A percentile compares a stretch with the other conserved stretches of the same genome.
Evolutionary conservation across 768 basidiomycete species (phyloP).

Genomic region (Rhodotorula babjevae): DNA sequence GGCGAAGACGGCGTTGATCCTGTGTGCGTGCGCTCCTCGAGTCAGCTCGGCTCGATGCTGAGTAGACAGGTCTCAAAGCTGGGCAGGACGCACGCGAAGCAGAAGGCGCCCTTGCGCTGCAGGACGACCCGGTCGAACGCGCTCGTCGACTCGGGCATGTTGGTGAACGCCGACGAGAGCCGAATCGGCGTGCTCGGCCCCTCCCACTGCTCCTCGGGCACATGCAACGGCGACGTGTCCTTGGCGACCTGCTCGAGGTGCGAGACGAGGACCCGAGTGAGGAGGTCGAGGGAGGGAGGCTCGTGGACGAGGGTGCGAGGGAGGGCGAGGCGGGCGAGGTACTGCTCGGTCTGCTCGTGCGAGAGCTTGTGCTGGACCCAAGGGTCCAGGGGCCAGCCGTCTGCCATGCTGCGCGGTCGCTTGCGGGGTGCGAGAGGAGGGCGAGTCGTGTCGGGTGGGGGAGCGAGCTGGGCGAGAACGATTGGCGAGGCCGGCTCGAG

Average conservation of each 20-base stretch:
- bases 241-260: constrained; percentile 32
- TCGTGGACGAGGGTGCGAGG: not conserved
- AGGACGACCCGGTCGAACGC: constrained; percentile 23
- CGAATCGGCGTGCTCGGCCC: constrained; percentile 5
- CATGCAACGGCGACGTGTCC: constrained; percentile 29
- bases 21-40: not conserved
- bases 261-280: not conserved
- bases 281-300: constrained; percentile 3
- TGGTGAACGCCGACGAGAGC: not conserved
- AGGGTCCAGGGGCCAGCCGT: constrained; percentile 15
- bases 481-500: too few relatives aligned
- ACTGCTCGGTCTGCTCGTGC: not conserved
- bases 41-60: not conserved
- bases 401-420: not conserved
- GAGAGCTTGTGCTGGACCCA: constrained; percentile 1
- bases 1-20: constrained; percentile 24
- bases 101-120: constrained; percentile 26
- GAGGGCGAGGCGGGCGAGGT: constrained; percentile 18
- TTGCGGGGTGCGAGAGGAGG: not conserved
- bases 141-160: constrained; percentile 10
- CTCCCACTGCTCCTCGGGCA: constrained; percentile 16
- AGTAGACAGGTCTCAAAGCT: not conserved
- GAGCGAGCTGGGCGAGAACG: not conserved
- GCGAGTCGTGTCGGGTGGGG: not conserved
- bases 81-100: constrained; percentile 23